Evolutionary conservation across 306 rosid genomes (phyloP).

Genomic region (Dryas alaskensis): DNA sequence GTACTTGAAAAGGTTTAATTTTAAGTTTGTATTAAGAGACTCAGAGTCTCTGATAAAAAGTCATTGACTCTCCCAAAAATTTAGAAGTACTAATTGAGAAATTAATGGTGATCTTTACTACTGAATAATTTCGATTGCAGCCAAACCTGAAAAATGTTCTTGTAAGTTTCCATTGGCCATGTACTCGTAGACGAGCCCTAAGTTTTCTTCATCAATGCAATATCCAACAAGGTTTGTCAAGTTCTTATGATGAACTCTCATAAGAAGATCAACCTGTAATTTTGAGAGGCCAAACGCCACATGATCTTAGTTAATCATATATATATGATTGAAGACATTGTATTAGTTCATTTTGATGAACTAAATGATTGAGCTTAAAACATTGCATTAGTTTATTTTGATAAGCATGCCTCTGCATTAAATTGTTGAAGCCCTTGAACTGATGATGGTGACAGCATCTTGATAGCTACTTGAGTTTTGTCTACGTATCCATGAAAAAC

Average conservation of each 20-base stretch:
- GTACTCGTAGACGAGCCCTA: constrained; percentile 32
- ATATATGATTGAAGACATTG: not conserved
- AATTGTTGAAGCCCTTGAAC: constrained; percentile 37
- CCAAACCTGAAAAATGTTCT: constrained; percentile 16
- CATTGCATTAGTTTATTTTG: too few relatives aligned
- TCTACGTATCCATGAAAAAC: constrained; percentile 46
- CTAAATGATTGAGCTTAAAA: not conserved
- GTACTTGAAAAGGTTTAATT: too few relatives aligned
- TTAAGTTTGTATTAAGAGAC: too few relatives aligned
- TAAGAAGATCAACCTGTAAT: constrained; percentile 33
- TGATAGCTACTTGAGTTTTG: constrained; percentile 51
- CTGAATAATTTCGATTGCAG: not conserved
- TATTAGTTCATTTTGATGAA: too few relatives aligned
- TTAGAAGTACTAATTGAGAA: too few relatives aligned
- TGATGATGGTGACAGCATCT: constrained; percentile 40
- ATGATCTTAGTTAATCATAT: too few relatives aligned
- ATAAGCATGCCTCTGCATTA: constrained; percentile 45
- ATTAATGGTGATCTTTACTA: too few relatives aligned
- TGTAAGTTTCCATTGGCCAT: constrained; percentile 33
- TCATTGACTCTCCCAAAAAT: too few relatives aligned
- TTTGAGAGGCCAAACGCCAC: not conserved
- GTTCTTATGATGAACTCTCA: constrained; percentile 39
- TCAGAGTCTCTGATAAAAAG: too few relatives aligned
- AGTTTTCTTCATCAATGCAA: constrained; percentile 10
- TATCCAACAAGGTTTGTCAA: constrained; percentile 31